These are phyloP conservation scores for Graphilbum fragrans DNA, from an alignment of 2,329 filamentous ascomycete genomes.

Conservation along the genomic window DNA sequence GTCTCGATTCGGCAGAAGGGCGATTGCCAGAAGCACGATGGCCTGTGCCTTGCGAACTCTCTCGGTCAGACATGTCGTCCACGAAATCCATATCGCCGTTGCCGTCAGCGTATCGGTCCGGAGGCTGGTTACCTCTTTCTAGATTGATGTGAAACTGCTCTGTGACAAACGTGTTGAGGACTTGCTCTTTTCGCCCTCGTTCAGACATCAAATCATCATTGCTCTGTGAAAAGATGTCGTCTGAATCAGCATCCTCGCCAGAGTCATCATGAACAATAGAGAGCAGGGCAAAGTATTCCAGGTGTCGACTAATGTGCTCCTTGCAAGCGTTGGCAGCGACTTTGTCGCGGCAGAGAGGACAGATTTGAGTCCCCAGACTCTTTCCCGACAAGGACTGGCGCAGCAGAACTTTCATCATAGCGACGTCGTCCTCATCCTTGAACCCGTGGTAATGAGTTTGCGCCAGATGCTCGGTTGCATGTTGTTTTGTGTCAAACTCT, in stretches of 20 bases:
- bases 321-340: constrained; percentile 6
- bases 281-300: constrained; percentile 10
- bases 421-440: constrained; percentile 2
- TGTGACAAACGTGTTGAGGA: constrained; percentile 8
- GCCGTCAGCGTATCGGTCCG: constrained; percentile 6
- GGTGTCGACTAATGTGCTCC: constrained; percentile 7
- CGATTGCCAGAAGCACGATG: not conserved
- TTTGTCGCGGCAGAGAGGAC: constrained; percentile 6
- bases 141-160: constrained; percentile 10
- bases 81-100: constrained; percentile 5
- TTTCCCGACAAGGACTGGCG: constrained; percentile 4
- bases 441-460: constrained; percentile 2
- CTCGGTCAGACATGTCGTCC: constrained; percentile 9
- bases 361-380: constrained; percentile 4
- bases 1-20: constrained; percentile 1
- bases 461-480: constrained; percentile 6
- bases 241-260: constrained; percentile 8
- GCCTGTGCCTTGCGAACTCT: not conserved
- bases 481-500: constrained; percentile 7
- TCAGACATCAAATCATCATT: constrained; percentile 10
- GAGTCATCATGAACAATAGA: constrained; percentile 5
- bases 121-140: constrained; percentile 6
- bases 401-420: constrained; percentile 6
- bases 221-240: constrained; percentile 7
- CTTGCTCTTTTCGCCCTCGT: constrained; percentile 7